Conservation (phyloP, 1,139 yeast genomes). For the Diutina catenulata region DNA sequence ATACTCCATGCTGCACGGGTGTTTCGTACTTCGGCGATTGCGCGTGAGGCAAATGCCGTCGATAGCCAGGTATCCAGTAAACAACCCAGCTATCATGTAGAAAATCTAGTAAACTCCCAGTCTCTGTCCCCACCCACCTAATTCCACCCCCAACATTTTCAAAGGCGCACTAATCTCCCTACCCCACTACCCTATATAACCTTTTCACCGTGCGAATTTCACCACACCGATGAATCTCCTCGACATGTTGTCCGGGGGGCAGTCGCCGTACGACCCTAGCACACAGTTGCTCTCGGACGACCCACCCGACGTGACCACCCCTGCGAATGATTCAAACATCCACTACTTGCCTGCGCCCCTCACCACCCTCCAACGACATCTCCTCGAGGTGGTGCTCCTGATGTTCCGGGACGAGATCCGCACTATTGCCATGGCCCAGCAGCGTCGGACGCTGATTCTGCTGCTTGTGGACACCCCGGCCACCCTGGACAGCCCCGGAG, state of each 20-base stretch:
- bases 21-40: too few species aligned
- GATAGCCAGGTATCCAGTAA: too few species aligned
- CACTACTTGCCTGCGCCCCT: conserved; percentile 45
- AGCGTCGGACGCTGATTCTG: conserved; percentile 23
- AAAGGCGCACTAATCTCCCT: too few species aligned
- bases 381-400: conserved; percentile 40
- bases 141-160: too few species aligned
- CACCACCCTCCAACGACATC: conserved; percentile 43
- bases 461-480: conserved; percentile 19
- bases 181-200: too few species aligned
- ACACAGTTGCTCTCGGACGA: neutral
- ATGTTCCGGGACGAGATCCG: conserved; percentile 38
- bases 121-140: too few species aligned
- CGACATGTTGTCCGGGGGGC: conserved; percentile 1
- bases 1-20: too few species aligned
- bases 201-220: too few species aligned
- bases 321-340: conserved; percentile 17
- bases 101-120: too few species aligned
- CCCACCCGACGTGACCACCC: neutral
- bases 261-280: conserved; percentile 2
- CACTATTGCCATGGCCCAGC: conserved; percentile 15
- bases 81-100: too few species aligned
- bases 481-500: neutral
- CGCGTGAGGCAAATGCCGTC: too few species aligned
- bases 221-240: conserved; percentile 5